Percentiles rank a stretch among this genome's conserved stretches.
Conservation (phyloP, 2,329 filamentous ascomycete species). For the Arthrobotrys musiformis region DNA sequence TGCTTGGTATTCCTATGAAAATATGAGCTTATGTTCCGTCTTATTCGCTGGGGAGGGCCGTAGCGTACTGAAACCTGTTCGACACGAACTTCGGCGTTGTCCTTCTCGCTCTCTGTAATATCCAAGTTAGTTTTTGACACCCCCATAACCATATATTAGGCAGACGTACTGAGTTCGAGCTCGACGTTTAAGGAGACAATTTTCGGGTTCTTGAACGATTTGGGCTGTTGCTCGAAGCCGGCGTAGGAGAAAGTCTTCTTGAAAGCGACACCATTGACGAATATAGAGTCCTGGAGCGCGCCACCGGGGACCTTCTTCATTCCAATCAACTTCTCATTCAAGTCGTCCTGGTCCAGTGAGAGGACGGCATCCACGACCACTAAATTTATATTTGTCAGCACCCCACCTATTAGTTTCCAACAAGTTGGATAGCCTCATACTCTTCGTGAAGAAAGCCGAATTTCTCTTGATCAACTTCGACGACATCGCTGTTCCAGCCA, state of each 20-base stretch:
- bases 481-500: slow-evolving; percentile 97
- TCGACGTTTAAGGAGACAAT: slow-evolving; percentile 98
- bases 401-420: background rate
- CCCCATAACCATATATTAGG: background rate
- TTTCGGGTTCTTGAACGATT: slow-evolving; percentile 91
- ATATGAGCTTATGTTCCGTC: background rate
- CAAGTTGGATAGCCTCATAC: slow-evolving; percentile 66
- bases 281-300: slow-evolving; percentile 93
- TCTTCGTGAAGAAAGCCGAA: slow-evolving; percentile 96
- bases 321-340: slow-evolving; percentile 97
- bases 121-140: slow-evolving; percentile 26
- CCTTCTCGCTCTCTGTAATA: slow-evolving; percentile 82
- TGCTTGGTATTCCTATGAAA: slow-evolving; percentile 82
- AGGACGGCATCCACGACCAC: slow-evolving; percentile 98
- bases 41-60: background rate
- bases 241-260: slow-evolving; percentile 99
- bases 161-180: slow-evolving; percentile 77
- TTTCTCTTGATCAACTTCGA: slow-evolving; percentile 99
- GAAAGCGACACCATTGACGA: slow-evolving; percentile 97
- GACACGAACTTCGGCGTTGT: slow-evolving; percentile 97
- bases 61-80: slow-evolving; percentile 80
- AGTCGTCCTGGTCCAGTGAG: slow-evolving; percentile 92
- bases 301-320: slow-evolving; percentile 98
- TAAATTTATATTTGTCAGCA: slow-evolving; percentile 62
- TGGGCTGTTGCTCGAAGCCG: slow-evolving; percentile 98